Base-by-base conservation (phyloP, 768 basidiomycete species). In the Nidularia pulvinata region DNA sequence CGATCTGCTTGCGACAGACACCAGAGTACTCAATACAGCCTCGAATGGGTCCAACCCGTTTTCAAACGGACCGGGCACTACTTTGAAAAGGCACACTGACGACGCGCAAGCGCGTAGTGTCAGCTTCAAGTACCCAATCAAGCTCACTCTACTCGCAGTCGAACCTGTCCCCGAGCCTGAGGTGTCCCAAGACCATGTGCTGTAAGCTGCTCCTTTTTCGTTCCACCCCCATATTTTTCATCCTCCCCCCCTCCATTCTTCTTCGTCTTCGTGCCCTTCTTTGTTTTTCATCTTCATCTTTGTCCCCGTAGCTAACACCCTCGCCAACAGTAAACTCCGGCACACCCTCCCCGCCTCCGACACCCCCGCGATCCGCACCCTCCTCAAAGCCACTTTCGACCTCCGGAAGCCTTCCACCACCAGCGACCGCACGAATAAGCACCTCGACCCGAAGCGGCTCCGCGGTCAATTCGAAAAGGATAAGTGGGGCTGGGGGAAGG, bases 171-270 rank as follows among this genome's bases (percentile, higher is more conserved):
- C 62, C 35, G 71, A 78, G 16, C 62, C 66, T 11, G 44, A 59
- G 48, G 65, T 66, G 54, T 57, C 70, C 10, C 14, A 62, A 1
- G 69, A 78, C 6, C 69, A 75, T 11, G 65, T 74, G 5, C 61
- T 83, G 82, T 82, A 43, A 49, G 80, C 58, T 7, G 3, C 10
- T 10, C 13, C 14, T n/a, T 46, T 4, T 9, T 46, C 6, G 3
- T 46, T 46, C 25, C 25, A 46, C 3, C 10, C 10, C n/a, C 25
- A 46, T 30, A n/a, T 4, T 11, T 25, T 10, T n/a, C 45, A 7
- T n/a, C 16, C 16, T 16, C 39, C 5, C 5, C 25, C 25, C 25
- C 25, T 30, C 25, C 25, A 19, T 19, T 19, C 19, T 19, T 30
- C 25, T 30, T 30, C 25, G 25, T 30, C 25, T 30, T 30, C 25